Percentiles rank a stretch among this genome's conserved stretches.
Conservation (phyloP, 1,139 yeast genomes). For the Yamadazyma dendronema region DNA sequence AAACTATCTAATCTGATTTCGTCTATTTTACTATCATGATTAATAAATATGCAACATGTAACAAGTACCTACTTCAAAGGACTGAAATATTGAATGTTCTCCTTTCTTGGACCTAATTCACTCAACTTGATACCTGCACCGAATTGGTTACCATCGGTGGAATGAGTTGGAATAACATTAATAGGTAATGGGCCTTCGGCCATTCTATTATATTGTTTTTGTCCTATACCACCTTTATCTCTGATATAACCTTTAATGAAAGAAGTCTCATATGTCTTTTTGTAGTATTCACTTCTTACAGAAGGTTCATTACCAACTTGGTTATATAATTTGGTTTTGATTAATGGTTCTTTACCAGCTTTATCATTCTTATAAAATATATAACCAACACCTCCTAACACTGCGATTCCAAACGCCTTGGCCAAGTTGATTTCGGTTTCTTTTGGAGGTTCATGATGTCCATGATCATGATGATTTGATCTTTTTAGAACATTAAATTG, state of each 20-base stretch:
- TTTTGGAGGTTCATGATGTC: slow-evolving; percentile 28
- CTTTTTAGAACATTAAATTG: slow-evolving; percentile 21
- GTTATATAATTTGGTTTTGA: slow-evolving; percentile 40
- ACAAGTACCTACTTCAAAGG: slow-evolving; percentile 20
- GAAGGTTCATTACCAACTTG: slow-evolving; percentile 36
- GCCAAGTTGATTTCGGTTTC: slow-evolving; percentile 39
- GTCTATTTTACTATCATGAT: slow-evolving; percentile 7
- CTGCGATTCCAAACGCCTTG: slow-evolving; percentile 44
- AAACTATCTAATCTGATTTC: no score
- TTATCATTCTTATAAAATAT: slow-evolving; percentile 41
- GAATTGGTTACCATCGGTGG: slow-evolving; percentile 40
- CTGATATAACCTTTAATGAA: slow-evolving; percentile 43
- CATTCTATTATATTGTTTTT: slow-evolving; percentile 38
- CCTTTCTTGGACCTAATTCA: slow-evolving; percentile 48
- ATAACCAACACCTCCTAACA: slow-evolving; percentile 36
- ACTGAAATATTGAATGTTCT: slow-evolving; percentile 41
- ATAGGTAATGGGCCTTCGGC: slow-evolving; percentile 31
- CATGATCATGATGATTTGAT: slow-evolving; percentile 33
- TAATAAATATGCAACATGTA: slow-evolving; percentile 8
- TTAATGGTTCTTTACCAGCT: slow-evolving; percentile 36
- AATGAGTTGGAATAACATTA: slow-evolving; percentile 43
- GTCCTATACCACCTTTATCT: slow-evolving; percentile 51
- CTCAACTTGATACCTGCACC: slow-evolving; percentile 48
- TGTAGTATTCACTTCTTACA: slow-evolving; percentile 38
- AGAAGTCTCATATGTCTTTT: slow-evolving; percentile 40